These are phyloP conservation scores for Pleurotus tuoliensis DNA, from an alignment of 768 basidiomycete species.

Conservation along the genomic window DNA sequence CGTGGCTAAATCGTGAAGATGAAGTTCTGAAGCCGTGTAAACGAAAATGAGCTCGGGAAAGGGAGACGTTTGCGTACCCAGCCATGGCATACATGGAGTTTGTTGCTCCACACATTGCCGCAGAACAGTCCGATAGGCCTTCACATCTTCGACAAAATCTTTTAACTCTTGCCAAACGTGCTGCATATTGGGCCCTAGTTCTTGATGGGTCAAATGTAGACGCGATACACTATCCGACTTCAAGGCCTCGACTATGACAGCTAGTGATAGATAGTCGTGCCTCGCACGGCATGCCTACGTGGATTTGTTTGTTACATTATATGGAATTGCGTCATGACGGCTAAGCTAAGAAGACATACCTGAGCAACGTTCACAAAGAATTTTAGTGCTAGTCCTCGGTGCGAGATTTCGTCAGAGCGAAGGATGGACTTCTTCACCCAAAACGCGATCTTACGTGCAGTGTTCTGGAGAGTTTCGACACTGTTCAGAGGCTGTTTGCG, in stretches of 20 bases:
- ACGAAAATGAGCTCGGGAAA: neutral
- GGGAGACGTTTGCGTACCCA: constrained; percentile 23
- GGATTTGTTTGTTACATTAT: neutral
- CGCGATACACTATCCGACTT: constrained; percentile 34
- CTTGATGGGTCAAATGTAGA: constrained; percentile 29
- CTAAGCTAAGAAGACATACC: constrained; percentile 19
- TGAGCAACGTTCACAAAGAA: constrained; percentile 40
- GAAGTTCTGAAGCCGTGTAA: constrained; percentile 25
- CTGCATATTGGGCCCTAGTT: constrained; percentile 23
- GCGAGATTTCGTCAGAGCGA: constrained; percentile 31
- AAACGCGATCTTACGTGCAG: constrained; percentile 35
- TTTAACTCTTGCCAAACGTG: constrained; percentile 28
- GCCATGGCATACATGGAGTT: constrained; percentile 35
- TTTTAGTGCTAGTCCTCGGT: constrained; percentile 35
- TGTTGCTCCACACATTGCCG: constrained; percentile 18
- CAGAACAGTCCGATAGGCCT: constrained; percentile 32
- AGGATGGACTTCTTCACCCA: constrained; percentile 39
- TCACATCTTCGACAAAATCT: constrained; percentile 32
- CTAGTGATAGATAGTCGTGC: constrained; percentile 40
- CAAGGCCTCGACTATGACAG: constrained; percentile 39
- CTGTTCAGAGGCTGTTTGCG: constrained; percentile 25
- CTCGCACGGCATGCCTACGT: constrained; percentile 38
- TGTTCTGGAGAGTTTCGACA: constrained; percentile 27
- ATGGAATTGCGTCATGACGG: neutral
- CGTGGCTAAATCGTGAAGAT: constrained; percentile 31